Evolutionary conservation across 768 basidiomycete species (phyloP).

Genomic region (Dendrothele bispora): DNA sequence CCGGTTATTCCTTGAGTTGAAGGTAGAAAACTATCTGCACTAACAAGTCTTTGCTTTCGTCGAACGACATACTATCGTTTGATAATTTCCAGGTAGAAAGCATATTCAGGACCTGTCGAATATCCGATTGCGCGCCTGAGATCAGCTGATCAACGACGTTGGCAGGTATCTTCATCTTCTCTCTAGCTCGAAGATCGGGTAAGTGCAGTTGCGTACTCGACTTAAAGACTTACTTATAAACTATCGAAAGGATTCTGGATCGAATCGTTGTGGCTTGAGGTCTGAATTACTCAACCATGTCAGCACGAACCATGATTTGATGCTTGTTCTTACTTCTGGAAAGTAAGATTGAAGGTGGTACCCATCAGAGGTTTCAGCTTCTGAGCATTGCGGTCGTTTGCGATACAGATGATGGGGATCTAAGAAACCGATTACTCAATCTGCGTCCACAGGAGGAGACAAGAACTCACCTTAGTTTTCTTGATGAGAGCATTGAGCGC

Average conservation of each 20-base stretch:
- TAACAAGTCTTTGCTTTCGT: constrained; percentile 88
- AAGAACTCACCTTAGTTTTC: constrained; percentile 74
- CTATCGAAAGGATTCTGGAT: constrained; percentile 84
- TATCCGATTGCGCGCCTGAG: constrained; percentile 87
- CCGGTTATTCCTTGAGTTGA: neutral
- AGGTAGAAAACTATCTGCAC: constrained; percentile 25
- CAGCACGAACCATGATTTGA: constrained; percentile 3
- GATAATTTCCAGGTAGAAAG: constrained; percentile 96
- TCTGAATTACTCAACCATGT: constrained; percentile 38
- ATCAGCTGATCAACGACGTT: constrained; percentile 94
- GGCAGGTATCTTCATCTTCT: constrained; percentile 89
- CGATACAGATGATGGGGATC: constrained; percentile 98
- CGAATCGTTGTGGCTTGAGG: constrained; percentile 76
- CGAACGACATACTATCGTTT: constrained; percentile 79
- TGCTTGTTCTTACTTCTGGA: constrained; percentile 59
- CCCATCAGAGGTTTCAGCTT: constrained; percentile 85
- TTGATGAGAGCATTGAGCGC: constrained; percentile 90
- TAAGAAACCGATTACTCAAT: constrained; percentile 28
- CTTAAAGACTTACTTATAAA: constrained; percentile 71
- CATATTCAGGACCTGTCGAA: constrained; percentile 97
- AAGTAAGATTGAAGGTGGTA: constrained; percentile 75
- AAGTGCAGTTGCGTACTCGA: neutral
- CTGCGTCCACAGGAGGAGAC: no score
- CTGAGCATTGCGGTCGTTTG: constrained; percentile 83
- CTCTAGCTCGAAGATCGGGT: constrained; percentile 44